Base-by-base conservation (phyloP, 2,329 filamentous ascomycete genomes). In the Colletotrichum magnum region DNA sequence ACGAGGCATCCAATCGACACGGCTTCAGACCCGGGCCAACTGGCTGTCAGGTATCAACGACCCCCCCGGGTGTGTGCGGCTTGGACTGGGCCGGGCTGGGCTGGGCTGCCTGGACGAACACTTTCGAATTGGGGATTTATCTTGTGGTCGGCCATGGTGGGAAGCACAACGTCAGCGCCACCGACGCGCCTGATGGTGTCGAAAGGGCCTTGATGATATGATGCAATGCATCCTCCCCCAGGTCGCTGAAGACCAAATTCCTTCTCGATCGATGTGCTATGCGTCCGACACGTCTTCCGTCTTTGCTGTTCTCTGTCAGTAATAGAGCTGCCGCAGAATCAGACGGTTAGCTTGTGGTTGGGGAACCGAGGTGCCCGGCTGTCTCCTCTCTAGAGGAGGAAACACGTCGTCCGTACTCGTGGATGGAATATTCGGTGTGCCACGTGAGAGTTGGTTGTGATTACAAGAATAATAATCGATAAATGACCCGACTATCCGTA, bases 391-490 rank as follows among this genome's bases (percentile, higher is more conserved):
- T 24, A 24, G 3, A 24, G 16, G 26, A 51, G 62, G 67, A 61
- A 61, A 57, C 24, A 61, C 21, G 2, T 24, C 21, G 51, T 61
- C 36, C 66, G 32, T 36, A 7, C 32, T 36, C 66, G 62, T 66
- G 66, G 66, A 52, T 62, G 62, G 62, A 69, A 66, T 61, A 10
- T 6, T 15, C 7, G 32, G 32, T 10, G 54, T 41, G 43, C 54
- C 50, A 69, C 60, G 56, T 69, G 66, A 69, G 50, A 69, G 50
- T 36, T 21, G 45, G 36, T n/a, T 24, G 21, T 51, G 45, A 16
- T 16, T 15, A 10, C 32, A 36, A 6, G 32, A 10, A 10, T 9
- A 15, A 26, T 61, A 68, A 64, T 64, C 60, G 5, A 57, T 39
- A 68, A 64, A 64, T 56, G 54, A 36, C 32, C 32, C 32, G 32